Conservation (phyloP, 2,329 filamentous ascomycete species). For the Penicillium sp. region DNA sequence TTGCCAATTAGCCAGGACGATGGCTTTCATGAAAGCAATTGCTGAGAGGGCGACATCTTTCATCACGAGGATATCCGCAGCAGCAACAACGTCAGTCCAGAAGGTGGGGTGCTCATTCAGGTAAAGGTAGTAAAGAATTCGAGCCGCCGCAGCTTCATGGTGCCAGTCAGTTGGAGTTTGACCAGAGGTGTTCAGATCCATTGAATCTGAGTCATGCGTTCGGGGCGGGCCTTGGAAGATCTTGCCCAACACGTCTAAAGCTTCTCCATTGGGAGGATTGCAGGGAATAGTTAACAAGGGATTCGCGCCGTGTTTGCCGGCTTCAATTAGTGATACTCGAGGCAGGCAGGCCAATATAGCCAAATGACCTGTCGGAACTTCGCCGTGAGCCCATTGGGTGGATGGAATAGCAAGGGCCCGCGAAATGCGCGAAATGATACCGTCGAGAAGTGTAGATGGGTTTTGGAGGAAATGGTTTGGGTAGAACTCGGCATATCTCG, state of each 20-base stretch:
- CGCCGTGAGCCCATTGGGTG: slow-evolving; percentile 56
- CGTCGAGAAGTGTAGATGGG: slow-evolving; percentile 44
- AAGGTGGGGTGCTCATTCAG: slow-evolving; percentile 55
- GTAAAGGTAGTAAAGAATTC: slow-evolving; percentile 60
- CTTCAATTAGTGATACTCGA: slow-evolving; percentile 56
- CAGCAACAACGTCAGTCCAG: slow-evolving; percentile 56
- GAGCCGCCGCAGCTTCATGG: slow-evolving; percentile 57
- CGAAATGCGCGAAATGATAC: slow-evolving; percentile 54
- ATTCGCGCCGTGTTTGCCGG: slow-evolving; percentile 40
- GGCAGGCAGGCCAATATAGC: slow-evolving; percentile 63
- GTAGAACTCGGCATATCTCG: slow-evolving; percentile 59
- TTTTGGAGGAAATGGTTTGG: slow-evolving; percentile 58
- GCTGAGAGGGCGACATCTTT: slow-evolving; percentile 61
- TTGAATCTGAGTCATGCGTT: slow-evolving; percentile 27
- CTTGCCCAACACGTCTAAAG: slow-evolving; percentile 58
- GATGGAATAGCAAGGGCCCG: slow-evolving; percentile 51
- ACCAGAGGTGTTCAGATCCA: slow-evolving; percentile 38
- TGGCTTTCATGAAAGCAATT: slow-evolving; percentile 55
- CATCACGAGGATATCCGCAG: slow-evolving; percentile 62
- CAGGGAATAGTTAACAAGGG: slow-evolving; percentile 57
- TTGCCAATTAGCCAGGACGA: slow-evolving; percentile 61
- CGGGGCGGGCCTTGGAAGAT: slow-evolving; percentile 59
- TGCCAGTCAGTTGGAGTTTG: slow-evolving; percentile 44
- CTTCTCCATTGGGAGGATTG: slow-evolving; percentile 57
- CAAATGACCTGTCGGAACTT: slow-evolving; percentile 60